A percentile compares a stretch with the other conserved stretches of the same genome.
phyloP scores from a whole-genome alignment of 306 rosid species.

The Astragalus glycyphyllos region DNA sequence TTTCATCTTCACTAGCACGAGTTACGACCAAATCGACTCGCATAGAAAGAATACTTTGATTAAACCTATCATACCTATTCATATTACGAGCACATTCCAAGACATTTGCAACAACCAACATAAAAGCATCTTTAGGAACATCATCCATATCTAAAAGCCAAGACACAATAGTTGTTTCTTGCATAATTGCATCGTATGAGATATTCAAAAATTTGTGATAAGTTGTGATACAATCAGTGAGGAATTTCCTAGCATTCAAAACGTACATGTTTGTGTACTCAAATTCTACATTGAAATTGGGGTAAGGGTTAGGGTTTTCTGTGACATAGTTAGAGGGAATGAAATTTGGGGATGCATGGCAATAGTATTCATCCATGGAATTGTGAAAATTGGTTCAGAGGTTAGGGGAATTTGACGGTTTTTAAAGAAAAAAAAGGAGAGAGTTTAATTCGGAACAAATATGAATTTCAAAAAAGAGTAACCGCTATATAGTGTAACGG shows the following conservation, averaged over 20 bases:
- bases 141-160: neutral
- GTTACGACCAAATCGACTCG: neutral
- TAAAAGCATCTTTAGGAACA: neutral
- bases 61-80: neutral
- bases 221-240: accelerated
- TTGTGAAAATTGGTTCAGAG: neutral
- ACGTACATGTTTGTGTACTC: neutral
- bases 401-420: neutral
- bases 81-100: constrained; percentile 8
- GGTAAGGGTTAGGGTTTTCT: neutral
- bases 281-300: neutral
- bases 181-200: neutral
- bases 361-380: constrained; percentile 22
- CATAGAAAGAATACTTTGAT: neutral
- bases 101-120: neutral
- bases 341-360: neutral
- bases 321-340: neutral
- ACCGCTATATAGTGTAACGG: too few relatives aligned
- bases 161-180: neutral
- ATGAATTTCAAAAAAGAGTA: neutral
- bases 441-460: neutral
- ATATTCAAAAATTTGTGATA: neutral
- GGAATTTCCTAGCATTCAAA: neutral
- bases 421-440: neutral
- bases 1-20: neutral